phyloP scores from a whole-genome alignment of 352 stramenopile genomes.

The Phytophthora capsici region DNA sequence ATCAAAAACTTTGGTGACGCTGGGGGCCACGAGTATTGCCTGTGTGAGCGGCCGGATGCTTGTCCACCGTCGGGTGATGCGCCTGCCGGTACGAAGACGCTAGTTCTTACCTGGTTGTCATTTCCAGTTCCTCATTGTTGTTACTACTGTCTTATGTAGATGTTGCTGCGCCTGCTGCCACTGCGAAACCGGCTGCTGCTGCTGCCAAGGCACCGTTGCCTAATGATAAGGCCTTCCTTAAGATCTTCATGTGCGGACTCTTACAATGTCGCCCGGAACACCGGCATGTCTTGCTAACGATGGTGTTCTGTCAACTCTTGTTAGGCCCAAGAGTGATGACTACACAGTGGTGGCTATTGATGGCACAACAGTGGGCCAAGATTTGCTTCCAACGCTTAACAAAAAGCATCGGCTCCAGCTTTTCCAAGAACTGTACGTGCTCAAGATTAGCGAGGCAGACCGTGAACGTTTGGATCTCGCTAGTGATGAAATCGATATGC shows the following conservation, averaged over 20 bases:
- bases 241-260: conserved; percentile 85
- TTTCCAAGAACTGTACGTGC: conserved; percentile 88
- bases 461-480: conserved; percentile 80
- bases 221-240: conserved; percentile 85
- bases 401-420: conserved; percentile 88
- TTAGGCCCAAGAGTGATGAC: conserved; percentile 88
- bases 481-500: conserved; percentile 88
- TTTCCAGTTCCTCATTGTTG: not conserved
- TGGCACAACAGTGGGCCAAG: conserved; percentile 75
- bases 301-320: not conserved
- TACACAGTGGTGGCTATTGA: conserved; percentile 90
- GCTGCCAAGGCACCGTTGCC: conserved; percentile 51
- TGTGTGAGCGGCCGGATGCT: conserved; percentile 86
- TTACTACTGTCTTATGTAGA: conserved; percentile 21
- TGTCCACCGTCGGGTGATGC: conserved; percentile 77
- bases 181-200: conserved; percentile 35
- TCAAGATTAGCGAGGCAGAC: conserved; percentile 90
- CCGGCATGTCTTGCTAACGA: not conserved
- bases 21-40: conserved; percentile 85
- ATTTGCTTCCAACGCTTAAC: conserved; percentile 85
- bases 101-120: not conserved
- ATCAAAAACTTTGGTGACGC: conserved; percentile 93
- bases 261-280: not conserved
- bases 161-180: conserved; percentile 32
- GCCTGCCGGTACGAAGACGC: conserved; percentile 36